Conservation (phyloP, 352 stramenopile genomes). For the Globisporangium paddicum region DNA sequence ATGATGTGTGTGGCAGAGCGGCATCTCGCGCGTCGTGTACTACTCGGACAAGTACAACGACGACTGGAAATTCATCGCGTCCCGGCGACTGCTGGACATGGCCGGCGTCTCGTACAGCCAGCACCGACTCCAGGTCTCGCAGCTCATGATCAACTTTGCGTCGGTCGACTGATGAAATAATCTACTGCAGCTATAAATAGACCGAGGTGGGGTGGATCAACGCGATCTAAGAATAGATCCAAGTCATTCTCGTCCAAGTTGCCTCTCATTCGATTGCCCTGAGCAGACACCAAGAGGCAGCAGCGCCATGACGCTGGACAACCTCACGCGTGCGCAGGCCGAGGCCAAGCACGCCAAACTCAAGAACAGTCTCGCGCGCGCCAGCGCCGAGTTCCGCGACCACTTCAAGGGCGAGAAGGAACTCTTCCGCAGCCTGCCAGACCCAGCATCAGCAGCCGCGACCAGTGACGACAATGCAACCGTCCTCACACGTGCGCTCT, state of each 20-base stretch:
- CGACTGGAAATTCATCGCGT: slow-evolving; percentile 87
- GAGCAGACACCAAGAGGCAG: too few relatives aligned
- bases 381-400: slow-evolving; percentile 40
- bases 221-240: background rate
- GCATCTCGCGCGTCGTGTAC: slow-evolving; percentile 96
- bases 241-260: too few relatives aligned
- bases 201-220: too few relatives aligned
- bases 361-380: slow-evolving; percentile 48
- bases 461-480: background rate
- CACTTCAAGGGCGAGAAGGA: slow-evolving; percentile 39
- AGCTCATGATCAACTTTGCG: slow-evolving; percentile 72
- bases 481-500: background rate
- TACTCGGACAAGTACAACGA: slow-evolving; percentile 94
- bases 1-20: slow-evolving; percentile 65
- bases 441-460: slow-evolving; percentile 1
- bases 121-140: slow-evolving; percentile 47
- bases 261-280: too few relatives aligned
- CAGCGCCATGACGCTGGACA: slow-evolving; percentile 58
- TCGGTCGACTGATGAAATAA: slow-evolving; percentile 16
- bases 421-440: slow-evolving; percentile 43
- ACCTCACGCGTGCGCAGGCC: slow-evolving; percentile 45
- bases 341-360: slow-evolving; percentile 49
- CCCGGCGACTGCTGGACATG: slow-evolving; percentile 86
- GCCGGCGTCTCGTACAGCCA: slow-evolving; percentile 58
- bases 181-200: slow-evolving; percentile 2